Evolutionary conservation across 169 alveolate genomes (phyloP).

Genomic region (Babesia ovis): DNA sequence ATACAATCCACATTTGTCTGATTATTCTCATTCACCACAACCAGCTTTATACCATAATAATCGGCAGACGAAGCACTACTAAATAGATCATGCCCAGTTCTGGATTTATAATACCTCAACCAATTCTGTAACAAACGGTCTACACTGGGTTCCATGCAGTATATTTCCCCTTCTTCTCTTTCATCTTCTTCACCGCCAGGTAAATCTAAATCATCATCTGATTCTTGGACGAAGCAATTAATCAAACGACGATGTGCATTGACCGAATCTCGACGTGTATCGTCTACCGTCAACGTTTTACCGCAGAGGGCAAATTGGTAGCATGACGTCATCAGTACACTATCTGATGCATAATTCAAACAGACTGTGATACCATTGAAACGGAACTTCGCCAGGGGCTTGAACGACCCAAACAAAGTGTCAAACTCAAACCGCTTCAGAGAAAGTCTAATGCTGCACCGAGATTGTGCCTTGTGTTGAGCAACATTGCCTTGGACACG

Average conservation of each 20-base stretch:
- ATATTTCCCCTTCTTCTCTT: constrained; percentile 10
- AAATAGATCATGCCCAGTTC: constrained; percentile 63
- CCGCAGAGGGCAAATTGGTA: constrained; percentile 66
- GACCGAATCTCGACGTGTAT: constrained; percentile 33
- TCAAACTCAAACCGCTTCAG: constrained; percentile 46
- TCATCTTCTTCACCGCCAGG: constrained; percentile 3
- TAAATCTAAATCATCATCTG: not conserved
- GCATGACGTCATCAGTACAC: constrained; percentile 35
- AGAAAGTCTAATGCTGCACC: constrained; percentile 18
- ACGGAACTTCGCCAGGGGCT: constrained; percentile 40
- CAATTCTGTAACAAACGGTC: constrained; percentile 49
- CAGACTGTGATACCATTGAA: constrained; percentile 55
- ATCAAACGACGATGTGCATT: constrained; percentile 47
- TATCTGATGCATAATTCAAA: constrained; percentile 58
- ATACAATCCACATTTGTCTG: constrained; percentile 49
- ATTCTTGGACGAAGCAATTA: constrained; percentile 34
- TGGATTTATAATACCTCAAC: constrained; percentile 32
- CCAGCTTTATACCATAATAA: constrained; percentile 43
- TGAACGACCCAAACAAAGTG: constrained; percentile 11
- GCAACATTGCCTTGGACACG: constrained; percentile 5
- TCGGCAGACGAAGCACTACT: constrained; percentile 38
- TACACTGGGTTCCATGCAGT: constrained; percentile 29
- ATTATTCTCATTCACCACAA: constrained; percentile 53
- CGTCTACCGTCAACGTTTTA: constrained; percentile 54
- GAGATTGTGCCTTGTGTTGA: constrained; percentile 26